Percentiles rank a stretch among this genome's conserved stretches.
phyloP scores from a whole-genome alignment of 495 filamentous ascomycete species.

The Penicillium malachiteum region DNA sequence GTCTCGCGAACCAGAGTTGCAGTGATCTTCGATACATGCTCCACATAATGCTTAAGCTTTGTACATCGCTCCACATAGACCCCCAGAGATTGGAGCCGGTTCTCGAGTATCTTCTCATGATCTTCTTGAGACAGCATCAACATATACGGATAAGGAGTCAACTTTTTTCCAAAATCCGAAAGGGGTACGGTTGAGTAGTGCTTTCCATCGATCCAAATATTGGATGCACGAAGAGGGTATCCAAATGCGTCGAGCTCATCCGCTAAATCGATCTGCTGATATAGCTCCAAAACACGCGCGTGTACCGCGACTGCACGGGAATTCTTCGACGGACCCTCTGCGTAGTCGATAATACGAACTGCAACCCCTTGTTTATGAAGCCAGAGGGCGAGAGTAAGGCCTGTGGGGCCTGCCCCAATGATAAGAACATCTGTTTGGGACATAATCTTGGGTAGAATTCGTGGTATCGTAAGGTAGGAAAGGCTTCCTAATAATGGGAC shows the following conservation, averaged over 20 bases:
- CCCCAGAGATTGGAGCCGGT: constrained; percentile 28
- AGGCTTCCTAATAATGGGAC: background rate
- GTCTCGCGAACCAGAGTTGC: constrained; percentile 22
- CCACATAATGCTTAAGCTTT: constrained; percentile 26
- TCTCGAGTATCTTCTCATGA: constrained; percentile 38
- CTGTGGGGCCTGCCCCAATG: constrained; percentile 41
- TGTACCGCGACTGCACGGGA: constrained; percentile 41
- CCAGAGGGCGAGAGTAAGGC: constrained; percentile 42
- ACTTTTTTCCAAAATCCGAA: constrained; percentile 21
- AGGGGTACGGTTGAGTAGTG: constrained; percentile 25
- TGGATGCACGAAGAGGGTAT: constrained; percentile 34
- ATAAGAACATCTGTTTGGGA: constrained; percentile 37
- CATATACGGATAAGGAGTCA: constrained; percentile 39
- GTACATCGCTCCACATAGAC: constrained; percentile 31
- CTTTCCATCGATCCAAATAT: constrained; percentile 32
- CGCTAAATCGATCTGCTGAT: constrained; percentile 36
- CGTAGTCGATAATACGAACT: constrained; percentile 38
- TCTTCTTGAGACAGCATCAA: constrained; percentile 31
- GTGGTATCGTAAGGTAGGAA: too few relatives aligned
- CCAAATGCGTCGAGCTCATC: constrained; percentile 32
- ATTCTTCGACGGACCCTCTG: constrained; percentile 21
- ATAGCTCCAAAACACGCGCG: constrained; percentile 44
- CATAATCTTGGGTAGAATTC: constrained; percentile 12
- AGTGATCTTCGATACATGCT: constrained; percentile 23
- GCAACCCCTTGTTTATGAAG: constrained; percentile 34